Percentiles rank a stretch among this genome's conserved stretches.
Conservation (phyloP, 768 basidiomycete genomes). For the Plicaturopsis crispa region DNA sequence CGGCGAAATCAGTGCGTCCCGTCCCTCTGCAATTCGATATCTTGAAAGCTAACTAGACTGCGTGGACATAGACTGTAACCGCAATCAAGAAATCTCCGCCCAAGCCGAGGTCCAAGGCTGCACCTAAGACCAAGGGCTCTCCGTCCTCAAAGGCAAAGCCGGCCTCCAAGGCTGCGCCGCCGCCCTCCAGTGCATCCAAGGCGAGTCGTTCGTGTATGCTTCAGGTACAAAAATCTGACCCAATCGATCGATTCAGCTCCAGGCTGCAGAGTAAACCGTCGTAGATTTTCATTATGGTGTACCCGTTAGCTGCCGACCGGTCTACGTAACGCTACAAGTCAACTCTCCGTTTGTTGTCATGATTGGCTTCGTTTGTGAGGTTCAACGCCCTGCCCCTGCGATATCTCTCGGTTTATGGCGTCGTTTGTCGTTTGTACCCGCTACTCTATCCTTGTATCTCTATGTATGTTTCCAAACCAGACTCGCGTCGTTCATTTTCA, state of each 20-base stretch:
- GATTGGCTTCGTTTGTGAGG: not conserved
- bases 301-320: not conserved
- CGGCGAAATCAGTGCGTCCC: conserved; percentile 14
- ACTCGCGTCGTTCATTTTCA: not conserved
- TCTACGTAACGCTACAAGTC: not conserved
- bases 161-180: conserved; percentile 8
- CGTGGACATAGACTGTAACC: conserved; percentile 8
- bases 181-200: conserved; percentile 18
- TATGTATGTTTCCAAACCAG: not conserved
- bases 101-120: conserved; percentile 7
- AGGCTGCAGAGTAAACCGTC: not conserved
- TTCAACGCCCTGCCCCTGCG: not conserved
- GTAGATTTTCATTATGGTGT: not conserved
- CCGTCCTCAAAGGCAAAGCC: conserved; percentile 6
- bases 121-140: conserved; percentile 8
- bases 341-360: not conserved
- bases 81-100: conserved; percentile 14
- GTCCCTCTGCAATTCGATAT: not conserved
- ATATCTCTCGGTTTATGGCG: not conserved
- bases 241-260: not conserved
- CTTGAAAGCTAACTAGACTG: not conserved
- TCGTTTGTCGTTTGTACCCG: not conserved
- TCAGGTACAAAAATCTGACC: not conserved
- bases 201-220: conserved; percentile 3
- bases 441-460: not conserved